Evolutionary conservation across 1,284 basidiomycete species (phyloP).

Genomic region (Ceratorhiza oryzae-sativae): DNA sequence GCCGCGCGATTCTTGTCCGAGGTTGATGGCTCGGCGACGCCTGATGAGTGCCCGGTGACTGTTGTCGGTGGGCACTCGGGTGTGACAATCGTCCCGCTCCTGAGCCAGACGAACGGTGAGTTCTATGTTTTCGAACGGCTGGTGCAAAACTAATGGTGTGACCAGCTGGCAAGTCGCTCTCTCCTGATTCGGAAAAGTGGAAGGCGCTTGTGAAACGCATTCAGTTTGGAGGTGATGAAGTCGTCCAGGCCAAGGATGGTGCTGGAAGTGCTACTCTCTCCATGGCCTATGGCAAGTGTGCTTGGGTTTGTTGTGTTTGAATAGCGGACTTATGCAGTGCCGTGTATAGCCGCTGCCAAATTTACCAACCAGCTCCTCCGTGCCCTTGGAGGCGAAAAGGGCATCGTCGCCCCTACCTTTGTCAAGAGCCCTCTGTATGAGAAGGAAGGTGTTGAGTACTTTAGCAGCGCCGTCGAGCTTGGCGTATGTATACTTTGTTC

Average conservation of each 20-base stretch:
- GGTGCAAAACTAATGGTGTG: background rate
- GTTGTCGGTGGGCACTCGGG: slow-evolving; percentile 96
- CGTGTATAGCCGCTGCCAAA: slow-evolving; percentile 72
- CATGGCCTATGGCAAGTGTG: slow-evolving; percentile 76
- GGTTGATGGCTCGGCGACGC: slow-evolving; percentile 67
- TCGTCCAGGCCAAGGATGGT: slow-evolving; percentile 89
- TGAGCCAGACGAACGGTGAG: slow-evolving; percentile 72
- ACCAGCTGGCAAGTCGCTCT: slow-evolving; percentile 65
- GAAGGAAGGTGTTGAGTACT: slow-evolving; percentile 72
- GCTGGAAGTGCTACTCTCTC: slow-evolving; percentile 89
- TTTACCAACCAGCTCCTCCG: slow-evolving; percentile 85
- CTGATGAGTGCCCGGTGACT: slow-evolving; percentile 76
- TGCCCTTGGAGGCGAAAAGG: slow-evolving; percentile 87
- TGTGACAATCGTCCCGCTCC: slow-evolving; percentile 92
- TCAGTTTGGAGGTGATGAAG: slow-evolving; percentile 93
- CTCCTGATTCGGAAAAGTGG: slow-evolving; percentile 68
- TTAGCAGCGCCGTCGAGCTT: slow-evolving; percentile 89
- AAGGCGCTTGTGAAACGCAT: slow-evolving; percentile 81
- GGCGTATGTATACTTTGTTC: slow-evolving; percentile 64
- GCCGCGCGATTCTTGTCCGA: slow-evolving; percentile 89
- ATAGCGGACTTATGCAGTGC: background rate
- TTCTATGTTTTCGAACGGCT: background rate
- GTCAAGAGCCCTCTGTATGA: slow-evolving; percentile 71
- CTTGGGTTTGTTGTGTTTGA: background rate
- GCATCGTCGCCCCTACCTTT: slow-evolving; percentile 84